Conservation (phyloP, 2,329 filamentous ascomycete species). For the Fonsecaea nubica region DNA sequence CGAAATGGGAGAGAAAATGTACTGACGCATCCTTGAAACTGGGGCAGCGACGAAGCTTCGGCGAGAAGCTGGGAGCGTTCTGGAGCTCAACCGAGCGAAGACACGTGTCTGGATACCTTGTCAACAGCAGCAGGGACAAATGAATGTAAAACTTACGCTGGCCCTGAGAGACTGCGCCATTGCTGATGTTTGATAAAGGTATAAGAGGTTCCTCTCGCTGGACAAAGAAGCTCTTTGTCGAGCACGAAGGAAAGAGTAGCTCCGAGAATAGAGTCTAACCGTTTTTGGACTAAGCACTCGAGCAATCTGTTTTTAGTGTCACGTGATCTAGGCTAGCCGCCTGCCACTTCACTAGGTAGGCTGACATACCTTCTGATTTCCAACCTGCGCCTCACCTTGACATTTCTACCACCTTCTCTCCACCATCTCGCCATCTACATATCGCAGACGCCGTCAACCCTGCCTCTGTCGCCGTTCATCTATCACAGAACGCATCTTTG, state of each 20-base stretch:
- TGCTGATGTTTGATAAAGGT: constrained; percentile 19
- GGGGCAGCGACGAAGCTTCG: constrained; percentile 68
- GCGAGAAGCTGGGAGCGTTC: constrained; percentile 54
- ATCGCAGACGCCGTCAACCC: constrained; percentile 30
- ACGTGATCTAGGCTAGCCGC: not conserved
- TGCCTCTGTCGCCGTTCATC: constrained; percentile 21
- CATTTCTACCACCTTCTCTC: constrained; percentile 28
- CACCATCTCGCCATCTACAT: constrained; percentile 27
- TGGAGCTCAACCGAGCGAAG: constrained; percentile 61
- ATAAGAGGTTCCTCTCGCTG: constrained; percentile 14
- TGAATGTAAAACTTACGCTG: constrained; percentile 56
- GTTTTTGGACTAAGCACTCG: not conserved
- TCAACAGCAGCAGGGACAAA: constrained; percentile 29
- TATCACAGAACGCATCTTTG: constrained; percentile 6
- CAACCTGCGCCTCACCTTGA: constrained; percentile 4
- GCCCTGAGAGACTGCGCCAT: constrained; percentile 67
- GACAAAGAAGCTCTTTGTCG: constrained; percentile 5
- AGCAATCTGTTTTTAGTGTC: not conserved
- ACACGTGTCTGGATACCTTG: constrained; percentile 61
- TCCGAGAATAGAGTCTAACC: not conserved
- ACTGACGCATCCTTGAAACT: constrained; percentile 67
- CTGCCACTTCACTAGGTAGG: not conserved
- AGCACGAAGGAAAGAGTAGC: constrained; percentile 2
- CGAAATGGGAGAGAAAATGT: constrained; percentile 21
- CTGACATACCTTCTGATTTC: constrained; percentile 6